Conservation (phyloP, 164 flowering plant species). For the Houttuynia cordata region DNA sequence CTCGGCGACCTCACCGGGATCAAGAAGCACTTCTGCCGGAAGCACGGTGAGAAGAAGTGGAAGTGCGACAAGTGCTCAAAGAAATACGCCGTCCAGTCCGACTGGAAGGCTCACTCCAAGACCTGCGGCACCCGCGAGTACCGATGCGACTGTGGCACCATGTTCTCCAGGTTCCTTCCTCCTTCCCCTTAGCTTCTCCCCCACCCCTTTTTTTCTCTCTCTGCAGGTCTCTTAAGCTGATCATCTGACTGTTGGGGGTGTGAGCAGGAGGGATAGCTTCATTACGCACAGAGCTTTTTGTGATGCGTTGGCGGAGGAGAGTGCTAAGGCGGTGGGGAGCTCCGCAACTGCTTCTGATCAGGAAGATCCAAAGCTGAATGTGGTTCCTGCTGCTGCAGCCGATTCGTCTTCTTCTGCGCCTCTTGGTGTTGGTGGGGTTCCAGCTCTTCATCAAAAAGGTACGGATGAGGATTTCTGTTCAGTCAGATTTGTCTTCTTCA, state of each 20-base stretch:
- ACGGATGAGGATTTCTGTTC: background rate
- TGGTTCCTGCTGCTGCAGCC: conserved; percentile 23
- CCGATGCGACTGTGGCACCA: conserved; percentile 80
- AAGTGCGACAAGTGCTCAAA: conserved; percentile 85
- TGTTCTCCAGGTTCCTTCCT: conserved; percentile 61
- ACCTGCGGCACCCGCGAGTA: conserved; percentile 80
- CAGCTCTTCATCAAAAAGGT: conserved; percentile 57
- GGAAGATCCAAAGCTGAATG: conserved; percentile 6
- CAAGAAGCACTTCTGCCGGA: conserved; percentile 73
- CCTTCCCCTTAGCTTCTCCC: background rate
- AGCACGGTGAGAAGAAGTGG: conserved; percentile 92
- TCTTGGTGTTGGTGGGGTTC: conserved; percentile 38
- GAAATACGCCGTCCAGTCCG: conserved; percentile 81
- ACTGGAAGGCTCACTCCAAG: conserved; percentile 90
- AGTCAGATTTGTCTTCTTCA: too few relatives aligned
- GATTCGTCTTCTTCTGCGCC: conserved; percentile 23
- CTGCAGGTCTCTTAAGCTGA: background rate
- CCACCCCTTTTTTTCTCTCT: background rate
- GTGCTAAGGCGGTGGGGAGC: conserved; percentile 23
- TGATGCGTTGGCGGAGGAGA: conserved; percentile 77
- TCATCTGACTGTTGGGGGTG: background rate
- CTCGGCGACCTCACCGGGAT: conserved; percentile 83
- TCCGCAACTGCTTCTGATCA: conserved; percentile 16
- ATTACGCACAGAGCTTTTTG: conserved; percentile 85
- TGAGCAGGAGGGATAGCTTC: conserved; percentile 70